Conservation (phyloP, 2,329 filamentous ascomycete species). For the Aspergillus ibericus region DNA sequence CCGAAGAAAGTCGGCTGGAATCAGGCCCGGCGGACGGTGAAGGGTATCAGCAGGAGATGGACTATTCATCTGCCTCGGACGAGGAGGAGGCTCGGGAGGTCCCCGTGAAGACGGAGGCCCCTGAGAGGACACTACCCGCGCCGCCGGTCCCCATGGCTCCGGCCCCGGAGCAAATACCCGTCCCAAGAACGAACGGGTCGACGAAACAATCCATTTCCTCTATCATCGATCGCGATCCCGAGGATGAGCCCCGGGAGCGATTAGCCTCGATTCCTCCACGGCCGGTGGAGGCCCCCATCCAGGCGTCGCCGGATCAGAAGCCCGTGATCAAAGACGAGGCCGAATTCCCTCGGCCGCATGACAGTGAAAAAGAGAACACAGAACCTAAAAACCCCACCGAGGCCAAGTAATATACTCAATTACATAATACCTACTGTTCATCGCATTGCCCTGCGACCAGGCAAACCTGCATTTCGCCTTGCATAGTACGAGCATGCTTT, state of each 20-base stretch:
- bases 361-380: constrained; percentile 26
- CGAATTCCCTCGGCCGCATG: constrained; percentile 12
- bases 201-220: constrained; percentile 43
- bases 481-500: constrained; percentile 20
- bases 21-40: constrained; percentile 32
- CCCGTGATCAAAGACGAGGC: constrained; percentile 9
- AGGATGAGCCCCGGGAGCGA: constrained; percentile 25
- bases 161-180: constrained; percentile 16
- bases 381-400: constrained; percentile 25
- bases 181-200: constrained; percentile 28
- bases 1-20: constrained; percentile 36
- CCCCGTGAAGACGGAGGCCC: constrained; percentile 31
- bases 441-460: constrained; percentile 7
- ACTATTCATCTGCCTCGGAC: constrained; percentile 33
- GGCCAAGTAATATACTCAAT: constrained; percentile 18
- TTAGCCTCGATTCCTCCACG: constrained; percentile 20
- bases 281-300: constrained; percentile 19
- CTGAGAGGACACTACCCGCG: constrained; percentile 24
- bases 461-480: constrained; percentile 16
- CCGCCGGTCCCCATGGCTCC: constrained; percentile 15
- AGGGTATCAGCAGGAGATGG: constrained; percentile 31
- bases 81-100: constrained; percentile 26
- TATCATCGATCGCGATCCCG: constrained; percentile 39
- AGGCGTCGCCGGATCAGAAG: constrained; percentile 17
- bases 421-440: constrained; percentile 13